Evolutionary conservation across 2,329 filamentous ascomycete species (phyloP).

Genomic region (Botrytis hyacinthi): DNA sequence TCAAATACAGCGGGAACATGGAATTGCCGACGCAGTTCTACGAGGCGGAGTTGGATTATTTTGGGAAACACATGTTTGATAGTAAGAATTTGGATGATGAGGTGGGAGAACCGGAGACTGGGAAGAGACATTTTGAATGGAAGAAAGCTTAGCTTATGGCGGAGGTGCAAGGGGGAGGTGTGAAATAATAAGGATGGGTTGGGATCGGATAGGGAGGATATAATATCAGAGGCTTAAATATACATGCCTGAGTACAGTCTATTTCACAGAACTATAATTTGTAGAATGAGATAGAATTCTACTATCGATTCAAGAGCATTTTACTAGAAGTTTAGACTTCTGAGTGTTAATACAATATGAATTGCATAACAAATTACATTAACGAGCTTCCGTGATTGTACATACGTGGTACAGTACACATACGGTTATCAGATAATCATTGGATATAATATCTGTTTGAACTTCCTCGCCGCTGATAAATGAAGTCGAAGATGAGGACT

Average conservation of each 20-base stretch:
- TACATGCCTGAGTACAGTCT: too few species aligned
- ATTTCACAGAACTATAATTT: too few species aligned
- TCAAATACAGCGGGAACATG: slow-evolving; percentile 61
- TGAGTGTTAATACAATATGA: not conserved
- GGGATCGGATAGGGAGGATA: not conserved
- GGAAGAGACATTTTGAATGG: not conserved
- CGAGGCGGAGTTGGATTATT: slow-evolving; percentile 70
- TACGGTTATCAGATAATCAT: not conserved
- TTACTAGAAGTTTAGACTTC: not conserved
- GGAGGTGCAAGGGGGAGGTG: not conserved
- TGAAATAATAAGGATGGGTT: not conserved
- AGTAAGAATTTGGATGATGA: slow-evolving; percentile 49
- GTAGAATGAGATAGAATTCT: not conserved
- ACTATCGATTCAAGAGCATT: not conserved
- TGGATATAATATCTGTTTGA: not conserved
- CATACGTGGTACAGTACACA: not conserved
- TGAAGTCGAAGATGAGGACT: not conserved
- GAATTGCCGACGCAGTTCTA: slow-evolving; percentile 66
- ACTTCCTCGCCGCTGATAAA: not conserved
- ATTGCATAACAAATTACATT: not conserved
- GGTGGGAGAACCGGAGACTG: slow-evolving; percentile 47
- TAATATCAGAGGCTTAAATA: too few species aligned
- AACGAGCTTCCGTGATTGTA: too few species aligned
- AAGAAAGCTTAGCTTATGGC: not conserved
- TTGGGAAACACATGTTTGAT: slow-evolving; percentile 66